Evolutionary conservation across 805 yeast genomes (phyloP), one percentile per base, ranked within the genome.

Genomic region (Cyberlindnera samutprakarnensis): DNA sequence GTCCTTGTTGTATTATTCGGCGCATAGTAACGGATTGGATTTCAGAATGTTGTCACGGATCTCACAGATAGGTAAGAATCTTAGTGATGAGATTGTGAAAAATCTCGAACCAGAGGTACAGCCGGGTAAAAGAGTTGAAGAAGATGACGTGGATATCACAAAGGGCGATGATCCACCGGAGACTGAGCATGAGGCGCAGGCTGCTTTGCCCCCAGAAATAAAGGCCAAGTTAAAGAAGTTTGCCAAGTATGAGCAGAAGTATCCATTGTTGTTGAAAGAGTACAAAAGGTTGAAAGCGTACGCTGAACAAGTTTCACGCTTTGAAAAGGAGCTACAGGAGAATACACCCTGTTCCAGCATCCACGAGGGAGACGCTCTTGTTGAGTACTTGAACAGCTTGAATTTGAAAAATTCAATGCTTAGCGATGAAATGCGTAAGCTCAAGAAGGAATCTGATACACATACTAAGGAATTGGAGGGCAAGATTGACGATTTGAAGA

Each of bases 241-340:
- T 49, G 74, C 69, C 35, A 87, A 86, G 53, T 90, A 88, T 54
- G 97, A 90, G 54, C 81, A 80, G 31, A 87, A 86, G 54, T 90
- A 92, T 51, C 98, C 98, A 0, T 61, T 75, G 26, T 62, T 90
- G 12, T 66, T 87, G 31, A 80, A 80, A 27, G 96, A 97, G 0
- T 92, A 85, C 59, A 83, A 86, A 49, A 61, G 68, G 1, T 96
- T 88, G 53, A 85, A 82, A 59, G 63, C 69, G 30, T 81, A 78
- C 45, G 61, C 68, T 2, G 78, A 71, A 28, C 64, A 78, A 27
- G 68, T 87, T 7, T 62, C 51, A 5, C 48, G 61, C 0, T 80
- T 88, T 44, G 96, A 86, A 49, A 73, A 62, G 35, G 70, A 81
- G 11, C 59, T 90, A 37, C 66, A 72, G 31, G 96, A 90, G 46